phyloP scores from a whole-genome alignment of 116 monocot species.

The Trichopus zeylanicus region DNA sequence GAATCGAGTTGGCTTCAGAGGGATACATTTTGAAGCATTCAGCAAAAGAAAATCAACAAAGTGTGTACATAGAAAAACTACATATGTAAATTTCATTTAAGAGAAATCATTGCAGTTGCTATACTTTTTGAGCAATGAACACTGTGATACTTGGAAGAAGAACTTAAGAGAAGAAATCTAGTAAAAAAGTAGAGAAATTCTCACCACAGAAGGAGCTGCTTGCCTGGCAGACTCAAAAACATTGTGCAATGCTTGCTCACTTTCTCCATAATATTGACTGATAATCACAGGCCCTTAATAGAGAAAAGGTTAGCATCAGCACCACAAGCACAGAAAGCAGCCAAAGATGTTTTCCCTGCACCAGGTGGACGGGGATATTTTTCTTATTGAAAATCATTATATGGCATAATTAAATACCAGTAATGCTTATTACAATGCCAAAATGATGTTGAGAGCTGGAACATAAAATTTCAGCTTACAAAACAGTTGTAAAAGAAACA shows the following conservation, averaged over 20 bases:
- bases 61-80: no score
- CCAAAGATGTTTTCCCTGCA: slow-evolving; percentile 92
- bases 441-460: not conserved
- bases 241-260: slow-evolving; percentile 63
- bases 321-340: slow-evolving; percentile 43
- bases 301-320: slow-evolving; percentile 56
- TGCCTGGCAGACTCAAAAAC: slow-evolving; percentile 63
- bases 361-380: slow-evolving; percentile 96
- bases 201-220: slow-evolving; percentile 80
- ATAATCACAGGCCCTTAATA: slow-evolving; percentile 86
- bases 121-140: not conserved
- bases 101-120: no score
- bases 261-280: slow-evolving; percentile 88
- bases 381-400: no score
- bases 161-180: not conserved
- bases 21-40: no score
- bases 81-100: no score
- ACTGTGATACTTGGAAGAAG: not conserved
- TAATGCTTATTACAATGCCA: not conserved
- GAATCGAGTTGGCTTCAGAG: no score
- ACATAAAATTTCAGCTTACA: no score
- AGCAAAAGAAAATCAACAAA: no score
- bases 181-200: slow-evolving; percentile 10
- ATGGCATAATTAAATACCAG: slow-evolving; percentile 67
- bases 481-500: no score